phyloP scores from a whole-genome alignment of 768 basidiomycete genomes.

The Leccinellum luteum region DNA sequence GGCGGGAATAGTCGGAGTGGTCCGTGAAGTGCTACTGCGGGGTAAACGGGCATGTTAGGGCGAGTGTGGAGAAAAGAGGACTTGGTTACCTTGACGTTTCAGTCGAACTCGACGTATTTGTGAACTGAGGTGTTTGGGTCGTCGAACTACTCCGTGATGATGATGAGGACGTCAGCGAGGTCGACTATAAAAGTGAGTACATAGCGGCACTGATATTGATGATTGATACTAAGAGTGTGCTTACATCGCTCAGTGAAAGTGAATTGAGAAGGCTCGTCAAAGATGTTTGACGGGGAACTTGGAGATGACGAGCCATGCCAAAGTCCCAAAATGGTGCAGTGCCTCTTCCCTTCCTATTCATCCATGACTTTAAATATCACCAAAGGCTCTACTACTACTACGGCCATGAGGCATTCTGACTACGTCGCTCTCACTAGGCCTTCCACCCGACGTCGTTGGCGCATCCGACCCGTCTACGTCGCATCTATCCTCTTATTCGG shows the following conservation, averaged over 20 bases:
- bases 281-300: neutral
- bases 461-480: constrained; percentile 22
- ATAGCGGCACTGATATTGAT: neutral
- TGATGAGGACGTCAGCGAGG: neutral
- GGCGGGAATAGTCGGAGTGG: constrained; percentile 3
- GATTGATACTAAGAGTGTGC: neutral
- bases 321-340: too few species aligned
- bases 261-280: too few species aligned
- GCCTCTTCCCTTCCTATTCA: too few species aligned
- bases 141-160: neutral
- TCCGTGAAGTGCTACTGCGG: constrained; percentile 4
- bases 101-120: neutral
- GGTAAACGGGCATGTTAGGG: neutral
- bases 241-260: neutral
- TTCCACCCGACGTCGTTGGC: constrained; percentile 10
- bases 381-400: neutral
- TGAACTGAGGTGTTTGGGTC: neutral
- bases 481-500: constrained; percentile 21
- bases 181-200: neutral
- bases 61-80: neutral
- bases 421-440: constrained; percentile 11
- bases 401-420: neutral
- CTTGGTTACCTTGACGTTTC: constrained; percentile 12
- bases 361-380: too few species aligned
- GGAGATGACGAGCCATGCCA: neutral